phyloP scores from a whole-genome alignment of 2,329 filamentous ascomycete species.

The Byssochlamys sp. region DNA sequence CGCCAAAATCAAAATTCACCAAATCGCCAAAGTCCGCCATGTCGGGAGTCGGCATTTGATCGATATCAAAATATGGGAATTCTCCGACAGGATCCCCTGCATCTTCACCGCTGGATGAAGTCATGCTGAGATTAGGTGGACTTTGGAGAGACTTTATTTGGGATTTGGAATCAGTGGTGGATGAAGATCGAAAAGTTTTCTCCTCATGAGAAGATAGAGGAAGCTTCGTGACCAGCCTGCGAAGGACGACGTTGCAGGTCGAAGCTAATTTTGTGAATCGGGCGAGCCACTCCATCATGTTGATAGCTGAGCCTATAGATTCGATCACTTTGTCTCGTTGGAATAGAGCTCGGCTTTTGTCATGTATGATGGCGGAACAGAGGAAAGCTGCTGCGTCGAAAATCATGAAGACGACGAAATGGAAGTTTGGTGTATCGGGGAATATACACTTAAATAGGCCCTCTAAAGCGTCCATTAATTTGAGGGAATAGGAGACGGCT shows the following conservation, averaged over 20 bases:
- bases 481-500: conserved; percentile 38
- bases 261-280: conserved; percentile 14
- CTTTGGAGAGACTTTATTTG: background rate
- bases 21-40: conserved; percentile 9
- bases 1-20: conserved; percentile 14
- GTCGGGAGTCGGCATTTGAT: conserved; percentile 5
- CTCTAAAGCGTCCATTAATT: conserved; percentile 33
- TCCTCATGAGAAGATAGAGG: conserved; percentile 4
- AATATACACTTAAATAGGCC: conserved; percentile 33
- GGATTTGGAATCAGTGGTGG: background rate
- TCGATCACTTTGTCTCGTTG: conserved; percentile 33
- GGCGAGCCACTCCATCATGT: conserved; percentile 21
- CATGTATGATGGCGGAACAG: conserved; percentile 45
- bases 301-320: conserved; percentile 30
- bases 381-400: conserved; percentile 45
- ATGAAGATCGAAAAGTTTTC: background rate
- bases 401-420: conserved; percentile 42
- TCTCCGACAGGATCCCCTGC: background rate
- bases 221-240: conserved; percentile 12
- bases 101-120: background rate
- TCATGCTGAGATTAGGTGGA: background rate
- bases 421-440: conserved; percentile 41
- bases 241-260: conserved; percentile 15
- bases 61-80: conserved; percentile 3
- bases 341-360: conserved; percentile 33